These are phyloP conservation scores for Volvox reticuliferus DNA, from an alignment of 139 green algal genomes.

Conservation along the genomic window DNA sequence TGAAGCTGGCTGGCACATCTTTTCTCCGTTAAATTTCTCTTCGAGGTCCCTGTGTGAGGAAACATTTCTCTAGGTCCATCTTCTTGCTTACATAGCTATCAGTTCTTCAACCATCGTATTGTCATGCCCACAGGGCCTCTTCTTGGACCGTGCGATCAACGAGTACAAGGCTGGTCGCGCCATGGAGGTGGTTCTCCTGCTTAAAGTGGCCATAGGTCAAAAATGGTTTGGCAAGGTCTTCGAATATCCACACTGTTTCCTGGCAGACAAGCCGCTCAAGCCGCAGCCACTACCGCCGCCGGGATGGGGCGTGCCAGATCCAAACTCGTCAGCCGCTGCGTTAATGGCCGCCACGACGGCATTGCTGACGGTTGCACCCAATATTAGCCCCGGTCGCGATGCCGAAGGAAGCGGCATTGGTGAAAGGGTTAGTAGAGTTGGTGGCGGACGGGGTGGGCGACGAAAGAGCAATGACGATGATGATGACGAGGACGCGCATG, in stretches of 20 bases:
- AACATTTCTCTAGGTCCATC: too few species aligned
- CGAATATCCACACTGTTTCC: conserved; percentile 44
- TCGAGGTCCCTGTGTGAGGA: too few species aligned
- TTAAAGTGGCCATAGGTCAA: conserved; percentile 26
- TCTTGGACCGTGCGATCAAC: conserved; percentile 36
- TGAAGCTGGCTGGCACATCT: too few species aligned
- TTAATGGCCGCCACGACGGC: conserved; percentile 7
- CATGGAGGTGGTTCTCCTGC: conserved; percentile 41
- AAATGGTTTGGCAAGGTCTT: conserved; percentile 44
- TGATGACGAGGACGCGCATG: neutral
- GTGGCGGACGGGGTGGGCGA: neutral
- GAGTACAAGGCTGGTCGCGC: conserved; percentile 32
- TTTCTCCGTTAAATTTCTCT: too few species aligned
- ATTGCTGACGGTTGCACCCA: neutral
- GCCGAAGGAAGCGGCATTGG: neutral
- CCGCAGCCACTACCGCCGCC: conserved; percentile 14
- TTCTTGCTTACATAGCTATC: too few species aligned
- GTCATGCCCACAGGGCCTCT: conserved; percentile 22
- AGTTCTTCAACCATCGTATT: too few species aligned
- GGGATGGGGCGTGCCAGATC: conserved; percentile 26
- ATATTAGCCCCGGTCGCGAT: neutral
- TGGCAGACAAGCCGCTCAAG: conserved; percentile 24
- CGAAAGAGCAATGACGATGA: neutral
- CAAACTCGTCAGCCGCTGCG: neutral
- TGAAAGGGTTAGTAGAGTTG: neutral